Evolutionary conservation across 352 stramenopile species (phyloP).

Genomic region (Phytophthora hibernalis): DNA sequence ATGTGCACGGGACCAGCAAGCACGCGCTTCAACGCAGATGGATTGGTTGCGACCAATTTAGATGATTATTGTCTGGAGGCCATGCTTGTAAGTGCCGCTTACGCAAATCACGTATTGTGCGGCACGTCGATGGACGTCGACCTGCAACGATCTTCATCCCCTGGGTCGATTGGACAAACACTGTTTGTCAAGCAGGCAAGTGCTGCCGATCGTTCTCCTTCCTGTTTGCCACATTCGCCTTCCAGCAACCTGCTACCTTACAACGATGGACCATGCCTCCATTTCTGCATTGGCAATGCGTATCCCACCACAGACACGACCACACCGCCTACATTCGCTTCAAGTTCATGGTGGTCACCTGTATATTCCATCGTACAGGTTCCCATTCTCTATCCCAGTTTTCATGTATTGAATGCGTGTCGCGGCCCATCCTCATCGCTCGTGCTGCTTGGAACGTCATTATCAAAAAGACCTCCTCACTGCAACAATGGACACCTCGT

Average conservation of each 20-base stretch:
- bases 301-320: not conserved
- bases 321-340: not conserved
- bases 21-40: not conserved
- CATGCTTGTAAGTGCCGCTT: no score
- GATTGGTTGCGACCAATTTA: not conserved
- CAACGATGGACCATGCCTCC: no score
- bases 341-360: not conserved
- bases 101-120: no score
- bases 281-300: no score
- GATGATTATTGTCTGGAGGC: no score
- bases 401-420: not conserved
- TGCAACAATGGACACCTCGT: constrained; percentile 21
- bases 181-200: not conserved
- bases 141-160: no score
- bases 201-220: not conserved
- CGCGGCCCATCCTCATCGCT: not conserved
- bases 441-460: not conserved
- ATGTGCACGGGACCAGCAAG: no score
- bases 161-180: constrained; percentile 3
- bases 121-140: no score
- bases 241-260: no score
- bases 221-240: no score
- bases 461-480: not conserved
- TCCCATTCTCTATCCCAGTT: not conserved
- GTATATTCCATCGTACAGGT: not conserved